Base-by-base conservation (phyloP, 306 rosid genomes). In the Datisca glomerata region DNA sequence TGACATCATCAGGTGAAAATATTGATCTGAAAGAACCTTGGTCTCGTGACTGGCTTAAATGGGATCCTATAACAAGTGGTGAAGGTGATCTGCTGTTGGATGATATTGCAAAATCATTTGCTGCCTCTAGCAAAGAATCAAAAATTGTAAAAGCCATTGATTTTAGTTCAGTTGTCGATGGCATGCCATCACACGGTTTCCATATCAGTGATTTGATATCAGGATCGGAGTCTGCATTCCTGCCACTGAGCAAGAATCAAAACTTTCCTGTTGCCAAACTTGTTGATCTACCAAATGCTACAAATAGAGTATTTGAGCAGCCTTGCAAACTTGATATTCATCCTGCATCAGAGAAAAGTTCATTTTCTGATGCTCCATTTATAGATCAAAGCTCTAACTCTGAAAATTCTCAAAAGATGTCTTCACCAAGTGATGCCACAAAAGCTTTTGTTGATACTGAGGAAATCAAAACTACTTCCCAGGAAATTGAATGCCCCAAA, bases 51-150 rank as follows among this genome's bases (percentile, higher is more conserved):
- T 58, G 56, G 64, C 59, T 72, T 12, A 65, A 70, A 44, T 89
- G 86, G 91, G 95, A 89, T 58, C 84, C 95, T 36, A 49, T 80
- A 57, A 74, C 95, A 51, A 77, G 81, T 47, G 94, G 96, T 18
- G 72, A 74, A 55, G 95, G 98, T 34, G 95, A 89, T 64, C 64
- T 89, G 58, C 47, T 59, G 37, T 62, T 80, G 61, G 93, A 78
- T 20, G 86, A 84, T 59, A 47, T 77, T 57, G 77, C 63, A 10
- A 68, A 75, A 43, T 66, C 91, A 33, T 70, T 70, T 54, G 41
- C 58, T 43, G 52, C 66, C 53, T 63, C 79, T 31, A 45, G n/a
- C 48, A 55, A 75, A 35, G 65, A 42, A 47, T 59, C 91, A 20
- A 74, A 72, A 71, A 33, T 54, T 40, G 51, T 57, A 41, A 83